Evolutionary conservation across 805 yeast species (phyloP).

Genomic region (Wickerhamiella azyma): DNA sequence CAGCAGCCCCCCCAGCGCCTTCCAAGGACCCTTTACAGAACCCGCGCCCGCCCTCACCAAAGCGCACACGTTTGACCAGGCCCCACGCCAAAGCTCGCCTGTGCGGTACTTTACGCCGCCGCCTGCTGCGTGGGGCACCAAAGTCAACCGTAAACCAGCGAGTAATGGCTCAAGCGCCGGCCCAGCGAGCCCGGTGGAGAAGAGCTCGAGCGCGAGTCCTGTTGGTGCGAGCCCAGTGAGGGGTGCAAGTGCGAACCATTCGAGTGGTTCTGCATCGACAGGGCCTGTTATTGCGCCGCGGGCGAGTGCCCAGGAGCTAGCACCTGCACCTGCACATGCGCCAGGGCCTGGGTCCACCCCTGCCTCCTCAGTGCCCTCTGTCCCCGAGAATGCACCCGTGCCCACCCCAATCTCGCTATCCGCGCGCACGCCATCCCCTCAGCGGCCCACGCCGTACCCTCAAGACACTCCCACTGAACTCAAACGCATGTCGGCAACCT

Average conservation of each 20-base stretch:
- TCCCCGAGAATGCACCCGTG: too few relatives aligned
- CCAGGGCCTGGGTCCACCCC: too few relatives aligned
- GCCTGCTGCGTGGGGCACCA: not conserved
- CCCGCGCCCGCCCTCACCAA: not conserved
- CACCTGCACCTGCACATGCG: too few relatives aligned
- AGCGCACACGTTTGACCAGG: not conserved
- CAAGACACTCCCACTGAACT: not conserved
- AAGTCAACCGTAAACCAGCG: not conserved
- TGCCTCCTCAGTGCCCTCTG: too few relatives aligned
- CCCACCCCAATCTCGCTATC: not conserved
- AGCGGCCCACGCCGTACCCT: not conserved
- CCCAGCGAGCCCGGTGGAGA: too few relatives aligned
- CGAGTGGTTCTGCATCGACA: too few relatives aligned
- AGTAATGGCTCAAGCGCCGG: not conserved
- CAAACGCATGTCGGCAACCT: not conserved
- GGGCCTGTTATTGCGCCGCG: too few relatives aligned
- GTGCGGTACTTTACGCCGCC: not conserved
- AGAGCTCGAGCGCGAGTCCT: too few relatives aligned
- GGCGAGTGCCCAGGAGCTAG: too few relatives aligned
- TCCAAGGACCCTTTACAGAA: not conserved
- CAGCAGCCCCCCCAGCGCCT: too few relatives aligned
- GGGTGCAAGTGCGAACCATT: too few relatives aligned
- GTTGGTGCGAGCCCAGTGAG: too few relatives aligned
- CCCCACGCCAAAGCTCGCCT: not conserved
- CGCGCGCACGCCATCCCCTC: not conserved